A percentile compares a stretch with the other conserved stretches of the same genome.
Conservation (phyloP, 2,329 filamentous ascomycete genomes). For the Lachnellula cervina region DNA sequence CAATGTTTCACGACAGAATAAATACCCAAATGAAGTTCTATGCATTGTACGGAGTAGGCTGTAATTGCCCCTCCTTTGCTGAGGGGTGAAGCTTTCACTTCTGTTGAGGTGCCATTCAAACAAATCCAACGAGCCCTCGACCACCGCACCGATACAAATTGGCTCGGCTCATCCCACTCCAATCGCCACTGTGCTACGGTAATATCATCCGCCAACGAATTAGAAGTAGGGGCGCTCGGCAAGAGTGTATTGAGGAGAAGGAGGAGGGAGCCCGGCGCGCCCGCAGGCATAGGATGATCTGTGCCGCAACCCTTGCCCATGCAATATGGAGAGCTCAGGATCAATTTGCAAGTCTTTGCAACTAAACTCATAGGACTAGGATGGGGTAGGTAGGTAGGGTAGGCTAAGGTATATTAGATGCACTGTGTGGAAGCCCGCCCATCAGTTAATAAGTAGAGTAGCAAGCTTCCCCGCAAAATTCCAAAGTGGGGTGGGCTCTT, state of each 20-base stretch:
- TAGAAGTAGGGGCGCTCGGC: background rate
- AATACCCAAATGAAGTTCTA: constrained; percentile 24
- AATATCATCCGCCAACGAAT: constrained; percentile 13
- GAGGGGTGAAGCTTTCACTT: background rate
- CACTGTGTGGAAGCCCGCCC: too few species aligned
- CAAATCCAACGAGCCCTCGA: background rate
- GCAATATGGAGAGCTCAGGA: constrained; percentile 4
- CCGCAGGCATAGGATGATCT: constrained; percentile 18
- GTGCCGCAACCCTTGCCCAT: constrained; percentile 15
- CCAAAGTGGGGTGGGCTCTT: too few species aligned
- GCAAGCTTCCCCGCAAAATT: constrained; percentile 20
- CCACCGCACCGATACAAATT: background rate
- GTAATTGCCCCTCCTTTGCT: constrained; percentile 11
- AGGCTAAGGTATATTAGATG: background rate
- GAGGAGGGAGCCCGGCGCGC: constrained; percentile 13
- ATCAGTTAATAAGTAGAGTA: too few species aligned
- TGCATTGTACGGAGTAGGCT: constrained; percentile 11
- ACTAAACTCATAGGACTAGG: background rate
- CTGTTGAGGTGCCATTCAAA: constrained; percentile 1
- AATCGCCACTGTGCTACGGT: constrained; percentile 10
- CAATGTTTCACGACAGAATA: constrained; percentile 18
- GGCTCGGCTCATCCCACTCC: background rate
- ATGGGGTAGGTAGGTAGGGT: background rate
- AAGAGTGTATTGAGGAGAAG: constrained; percentile 5
- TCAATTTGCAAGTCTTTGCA: constrained; percentile 4